A percentile compares a stretch with the other conserved stretches of the same genome.
phyloP scores from a whole-genome alignment of 176 grass and related monocot genomes.

The Otatea glauca region DNA sequence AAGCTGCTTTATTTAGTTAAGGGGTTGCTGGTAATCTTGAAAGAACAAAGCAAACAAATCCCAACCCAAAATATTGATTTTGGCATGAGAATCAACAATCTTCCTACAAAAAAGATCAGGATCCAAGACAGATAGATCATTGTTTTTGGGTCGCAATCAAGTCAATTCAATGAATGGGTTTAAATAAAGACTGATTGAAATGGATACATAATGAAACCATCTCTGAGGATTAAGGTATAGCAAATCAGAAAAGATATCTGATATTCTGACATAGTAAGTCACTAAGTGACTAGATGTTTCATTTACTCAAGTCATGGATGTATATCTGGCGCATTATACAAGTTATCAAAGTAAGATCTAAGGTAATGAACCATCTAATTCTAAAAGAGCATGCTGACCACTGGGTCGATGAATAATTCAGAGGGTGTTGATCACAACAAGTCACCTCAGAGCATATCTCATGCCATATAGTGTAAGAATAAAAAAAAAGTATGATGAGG shows the following conservation, averaged over 20 bases:
- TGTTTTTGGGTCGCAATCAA: constrained; percentile 14
- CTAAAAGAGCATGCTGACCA: background rate
- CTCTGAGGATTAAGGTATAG: background rate
- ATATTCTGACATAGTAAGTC: background rate
- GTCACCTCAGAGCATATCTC: background rate
- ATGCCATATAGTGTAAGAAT: background rate
- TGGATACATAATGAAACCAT: background rate
- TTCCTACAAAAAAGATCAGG: background rate
- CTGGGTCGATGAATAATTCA: background rate
- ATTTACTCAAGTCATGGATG: background rate
- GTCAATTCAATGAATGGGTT: background rate
- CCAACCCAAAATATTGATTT: too few relatives aligned
- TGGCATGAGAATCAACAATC: too few relatives aligned
- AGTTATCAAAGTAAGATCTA: background rate
- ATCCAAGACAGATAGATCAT: background rate
- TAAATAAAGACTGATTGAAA: constrained; percentile 10
- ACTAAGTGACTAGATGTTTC: background rate
- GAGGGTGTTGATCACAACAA: background rate
- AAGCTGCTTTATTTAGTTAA: constrained; percentile 18
- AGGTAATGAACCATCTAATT: background rate
- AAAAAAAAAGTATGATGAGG: background rate
- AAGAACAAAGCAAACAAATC: background rate
- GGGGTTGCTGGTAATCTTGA: background rate
- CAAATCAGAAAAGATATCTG: constrained; percentile 3
- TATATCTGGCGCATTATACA: background rate